A percentile compares a stretch with the other conserved stretches of the same genome.
These are phyloP conservation scores for Penicillium capsulatum DNA, from an alignment of 2,329 filamentous ascomycete genomes.

Conservation along the genomic window DNA sequence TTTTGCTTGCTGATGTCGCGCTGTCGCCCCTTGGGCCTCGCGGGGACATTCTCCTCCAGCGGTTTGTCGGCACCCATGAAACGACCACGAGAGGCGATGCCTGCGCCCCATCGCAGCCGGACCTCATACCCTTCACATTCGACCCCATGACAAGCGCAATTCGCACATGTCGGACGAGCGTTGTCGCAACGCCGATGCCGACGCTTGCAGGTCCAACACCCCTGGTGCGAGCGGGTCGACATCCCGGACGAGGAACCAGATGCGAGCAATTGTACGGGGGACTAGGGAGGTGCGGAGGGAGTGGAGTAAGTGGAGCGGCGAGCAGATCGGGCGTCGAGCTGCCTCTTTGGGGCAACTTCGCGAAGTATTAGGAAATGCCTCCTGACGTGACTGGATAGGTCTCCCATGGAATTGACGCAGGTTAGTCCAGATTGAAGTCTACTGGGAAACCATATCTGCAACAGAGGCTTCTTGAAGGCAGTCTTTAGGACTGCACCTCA, in stretches of 20 bases:
- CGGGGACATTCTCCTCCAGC: slow-evolving; percentile 20
- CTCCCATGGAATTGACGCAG: too few species aligned
- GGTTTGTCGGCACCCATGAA: slow-evolving; percentile 31
- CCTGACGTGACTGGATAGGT: not conserved
- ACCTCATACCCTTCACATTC: slow-evolving; percentile 32
- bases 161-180: slow-evolving; percentile 22
- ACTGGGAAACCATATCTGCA: too few species aligned
- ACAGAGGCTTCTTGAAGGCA: too few species aligned
- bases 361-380: too few species aligned
- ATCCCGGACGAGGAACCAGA: slow-evolving; percentile 19
- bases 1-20: slow-evolving; percentile 24
- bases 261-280: too few species aligned
- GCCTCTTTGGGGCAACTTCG: slow-evolving; percentile 9
- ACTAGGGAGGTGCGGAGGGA: slow-evolving; percentile 9
- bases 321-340: slow-evolving; percentile 13
- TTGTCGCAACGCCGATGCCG: slow-evolving; percentile 29
- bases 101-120: slow-evolving; percentile 29
- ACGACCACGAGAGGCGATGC: slow-evolving; percentile 31
- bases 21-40: slow-evolving; percentile 23
- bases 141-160: slow-evolving; percentile 22
- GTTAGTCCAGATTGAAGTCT: too few species aligned
- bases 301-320: slow-evolving; percentile 4
- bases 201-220: slow-evolving; percentile 33
- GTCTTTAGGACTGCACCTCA: too few species aligned
- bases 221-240: slow-evolving; percentile 29